These are phyloP conservation scores for Neoconidiobolus thromboides DNA, from an alignment of 371 early-diverging fungal genomes.

Conservation along the genomic window DNA sequence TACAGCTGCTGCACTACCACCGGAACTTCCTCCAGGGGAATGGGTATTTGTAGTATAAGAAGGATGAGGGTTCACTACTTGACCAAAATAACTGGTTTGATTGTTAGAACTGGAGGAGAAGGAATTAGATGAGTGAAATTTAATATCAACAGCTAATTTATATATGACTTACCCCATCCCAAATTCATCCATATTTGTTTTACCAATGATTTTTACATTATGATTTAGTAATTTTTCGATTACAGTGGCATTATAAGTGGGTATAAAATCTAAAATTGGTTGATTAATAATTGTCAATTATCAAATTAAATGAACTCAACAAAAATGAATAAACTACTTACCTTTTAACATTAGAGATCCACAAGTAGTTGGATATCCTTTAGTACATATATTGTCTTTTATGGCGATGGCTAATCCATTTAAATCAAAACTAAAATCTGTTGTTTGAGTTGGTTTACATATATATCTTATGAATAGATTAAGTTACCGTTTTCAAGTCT, in stretches of 20 bases:
- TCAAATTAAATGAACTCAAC: too few species aligned
- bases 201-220: slow-evolving; percentile 61
- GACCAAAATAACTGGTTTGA: too few species aligned
- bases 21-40: slow-evolving; percentile 73
- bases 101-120: neutral
- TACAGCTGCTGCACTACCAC: slow-evolving; percentile 86
- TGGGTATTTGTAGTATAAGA: neutral
- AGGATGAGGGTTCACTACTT: too few species aligned
- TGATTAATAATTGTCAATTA: too few species aligned
- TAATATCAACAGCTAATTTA: neutral
- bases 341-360: slow-evolving; percentile 40
- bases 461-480: too few species aligned
- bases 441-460: too few species aligned
- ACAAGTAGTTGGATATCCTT: slow-evolving; percentile 38
- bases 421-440: slow-evolving; percentile 7
- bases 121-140: neutral
- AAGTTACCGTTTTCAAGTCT: too few species aligned
- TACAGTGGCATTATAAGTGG: slow-evolving; percentile 31
- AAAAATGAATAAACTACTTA: slow-evolving; percentile 3
- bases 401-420: slow-evolving; percentile 41
- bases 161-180: slow-evolving; percentile 67
- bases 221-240: slow-evolving; percentile 32
- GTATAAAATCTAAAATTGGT: too few species aligned
- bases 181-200: slow-evolving; percentile 92
- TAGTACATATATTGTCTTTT: slow-evolving; percentile 56